phyloP scores from a whole-genome alignment of 176 grass and related monocot species.

The Oropetium thomaeum region DNA sequence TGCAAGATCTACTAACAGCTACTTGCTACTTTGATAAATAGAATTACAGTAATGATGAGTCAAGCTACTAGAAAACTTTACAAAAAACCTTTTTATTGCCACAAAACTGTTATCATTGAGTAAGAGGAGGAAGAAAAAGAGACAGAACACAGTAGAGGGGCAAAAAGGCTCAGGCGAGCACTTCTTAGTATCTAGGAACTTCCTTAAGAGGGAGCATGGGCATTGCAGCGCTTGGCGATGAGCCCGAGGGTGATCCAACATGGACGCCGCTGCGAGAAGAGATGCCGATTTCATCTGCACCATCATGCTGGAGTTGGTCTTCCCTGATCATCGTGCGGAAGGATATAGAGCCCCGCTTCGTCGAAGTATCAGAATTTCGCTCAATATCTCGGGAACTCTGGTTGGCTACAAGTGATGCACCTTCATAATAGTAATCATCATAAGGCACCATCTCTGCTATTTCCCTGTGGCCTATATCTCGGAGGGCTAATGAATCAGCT shows the following conservation, averaged over 20 bases:
- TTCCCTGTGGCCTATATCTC: conserved; percentile 45
- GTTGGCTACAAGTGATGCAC: conserved; percentile 62
- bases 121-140: conserved; percentile 38
- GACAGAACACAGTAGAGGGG: conserved; percentile 40
- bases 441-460: conserved; percentile 69
- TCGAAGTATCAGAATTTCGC: conserved; percentile 68
- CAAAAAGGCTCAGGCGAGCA: conserved; percentile 41
- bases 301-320: conserved; percentile 55
- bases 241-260: conserved; percentile 58
- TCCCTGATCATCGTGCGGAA: conserved; percentile 75
- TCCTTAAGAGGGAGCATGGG: conserved; percentile 88
- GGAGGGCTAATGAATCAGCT: conserved; percentile 64
- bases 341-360: conserved; percentile 68
- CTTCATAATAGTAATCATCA: conserved; percentile 91
- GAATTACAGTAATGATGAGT: conserved; percentile 47
- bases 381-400: conserved; percentile 62
- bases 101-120: conserved; percentile 99
- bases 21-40: conserved; percentile 52
- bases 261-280: conserved; percentile 40
- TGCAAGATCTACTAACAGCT: conserved; percentile 61
- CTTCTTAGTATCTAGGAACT: conserved; percentile 70
- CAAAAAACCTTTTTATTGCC: conserved; percentile 96
- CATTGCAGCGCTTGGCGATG: conserved; percentile 51
- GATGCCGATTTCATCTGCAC: conserved; percentile 39
- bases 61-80: conserved; percentile 73